Percentiles rank a stretch among this genome's conserved stretches.
These are phyloP conservation scores for Agrostemma githago DNA, from an alignment of 148 eudicot genomes.

Conservation along the genomic window DNA sequence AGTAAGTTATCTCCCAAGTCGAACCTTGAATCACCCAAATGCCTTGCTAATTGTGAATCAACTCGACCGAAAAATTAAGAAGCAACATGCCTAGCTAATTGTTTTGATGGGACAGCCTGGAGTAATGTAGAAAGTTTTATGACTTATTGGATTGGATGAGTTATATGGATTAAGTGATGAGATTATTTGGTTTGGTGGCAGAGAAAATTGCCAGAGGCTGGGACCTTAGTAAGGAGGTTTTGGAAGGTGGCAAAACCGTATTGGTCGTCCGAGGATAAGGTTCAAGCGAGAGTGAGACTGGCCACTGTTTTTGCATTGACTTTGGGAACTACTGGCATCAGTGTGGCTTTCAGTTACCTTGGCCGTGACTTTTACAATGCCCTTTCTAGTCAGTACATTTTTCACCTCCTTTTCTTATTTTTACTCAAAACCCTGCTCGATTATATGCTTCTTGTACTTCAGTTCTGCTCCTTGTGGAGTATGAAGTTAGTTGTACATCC, in stretches of 20 bases:
- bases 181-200: slow-evolving; percentile 9
- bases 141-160: slow-evolving; percentile 2
- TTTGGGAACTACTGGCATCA: slow-evolving; percentile 85
- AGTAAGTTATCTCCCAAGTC: too few species aligned
- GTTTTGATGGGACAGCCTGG: neutral
- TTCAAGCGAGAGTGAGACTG: slow-evolving; percentile 66
- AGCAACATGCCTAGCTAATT: too few species aligned
- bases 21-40: too few species aligned
- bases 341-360: slow-evolving; percentile 88
- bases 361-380: slow-evolving; percentile 98
- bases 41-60: too few species aligned
- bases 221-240: slow-evolving; percentile 57
- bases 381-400: slow-evolving; percentile 59
- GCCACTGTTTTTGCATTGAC: slow-evolving; percentile 88
- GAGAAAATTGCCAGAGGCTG: slow-evolving; percentile 59
- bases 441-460: neutral
- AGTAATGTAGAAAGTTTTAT: neutral
- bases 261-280: slow-evolving; percentile 87
- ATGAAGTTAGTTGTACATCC: neutral
- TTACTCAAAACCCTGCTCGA: neutral
- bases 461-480: neutral
- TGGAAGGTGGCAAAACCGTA: slow-evolving; percentile 95
- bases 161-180: neutral
- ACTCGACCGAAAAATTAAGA: too few species aligned
- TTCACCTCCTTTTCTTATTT: neutral